Evolutionary conservation across 139 green algal species (phyloP).

Genomic region (Microglena sp.): DNA sequence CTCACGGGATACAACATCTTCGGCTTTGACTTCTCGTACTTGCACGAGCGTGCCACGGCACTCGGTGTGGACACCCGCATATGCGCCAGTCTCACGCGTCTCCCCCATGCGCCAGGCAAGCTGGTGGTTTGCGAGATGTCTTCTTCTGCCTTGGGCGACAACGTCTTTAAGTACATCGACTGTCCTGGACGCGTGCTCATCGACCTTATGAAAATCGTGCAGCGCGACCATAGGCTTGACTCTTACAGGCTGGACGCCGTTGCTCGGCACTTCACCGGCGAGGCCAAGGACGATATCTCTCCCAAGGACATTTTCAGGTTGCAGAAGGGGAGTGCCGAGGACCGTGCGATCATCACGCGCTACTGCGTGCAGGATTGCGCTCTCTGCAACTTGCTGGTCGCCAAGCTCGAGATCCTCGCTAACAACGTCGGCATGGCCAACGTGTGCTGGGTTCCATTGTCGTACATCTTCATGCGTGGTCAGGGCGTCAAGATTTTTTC

Average conservation of each 20-base stretch:
- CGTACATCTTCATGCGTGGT: conserved; percentile 26
- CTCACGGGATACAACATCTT: conserved; percentile 22
- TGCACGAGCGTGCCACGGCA: conserved; percentile 12
- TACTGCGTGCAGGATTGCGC: conserved; percentile 30
- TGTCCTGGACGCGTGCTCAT: conserved; percentile 13
- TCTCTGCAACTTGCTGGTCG: conserved; percentile 11
- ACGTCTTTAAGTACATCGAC: conserved; percentile 14
- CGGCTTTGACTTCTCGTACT: conserved; percentile 24
- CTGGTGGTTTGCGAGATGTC: conserved; percentile 1
- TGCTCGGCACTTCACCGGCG: conserved; percentile 10
- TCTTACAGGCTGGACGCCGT: conserved; percentile 17
- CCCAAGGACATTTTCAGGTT: conserved; percentile 18
- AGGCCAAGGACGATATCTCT: conserved; percentile 13
- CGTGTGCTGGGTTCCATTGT: conserved; percentile 19
- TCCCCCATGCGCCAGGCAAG: background rate
- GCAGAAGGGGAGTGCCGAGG: conserved; percentile 8
- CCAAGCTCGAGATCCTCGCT: conserved; percentile 11
- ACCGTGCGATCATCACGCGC: conserved; percentile 13
- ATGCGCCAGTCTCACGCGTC: background rate
- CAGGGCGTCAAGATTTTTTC: conserved; percentile 30
- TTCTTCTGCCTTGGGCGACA: conserved; percentile 20
- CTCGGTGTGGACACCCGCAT: background rate
- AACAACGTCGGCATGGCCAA: conserved; percentile 25
- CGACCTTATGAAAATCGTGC: conserved; percentile 23
- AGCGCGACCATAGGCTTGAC: conserved; percentile 21